Percentiles rank a stretch among this genome's conserved stretches.
These are phyloP conservation scores for Limonium bicolor DNA, from an alignment of 148 eudicot genomes.

Conservation along the genomic window DNA sequence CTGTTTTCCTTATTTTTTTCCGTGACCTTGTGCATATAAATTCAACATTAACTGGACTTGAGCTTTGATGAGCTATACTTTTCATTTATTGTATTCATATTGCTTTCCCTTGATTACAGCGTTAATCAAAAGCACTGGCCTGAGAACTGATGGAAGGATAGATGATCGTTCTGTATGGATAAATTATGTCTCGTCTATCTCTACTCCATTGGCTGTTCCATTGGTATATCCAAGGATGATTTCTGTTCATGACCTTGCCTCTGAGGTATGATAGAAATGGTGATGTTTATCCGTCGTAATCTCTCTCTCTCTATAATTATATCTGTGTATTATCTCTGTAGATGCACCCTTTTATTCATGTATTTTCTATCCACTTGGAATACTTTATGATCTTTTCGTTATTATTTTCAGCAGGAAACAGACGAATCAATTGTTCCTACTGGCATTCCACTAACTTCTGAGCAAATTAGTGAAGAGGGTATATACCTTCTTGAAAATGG, in stretches of 20 bases:
- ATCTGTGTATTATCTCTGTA: too few relatives aligned
- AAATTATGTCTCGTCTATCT: conserved; percentile 65
- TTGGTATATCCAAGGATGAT: conserved; percentile 92
- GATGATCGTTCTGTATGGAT: conserved; percentile 91
- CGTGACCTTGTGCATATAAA: too few relatives aligned
- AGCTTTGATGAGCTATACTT: too few relatives aligned
- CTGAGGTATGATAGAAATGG: conserved; percentile 56
- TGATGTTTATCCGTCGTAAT: background rate
- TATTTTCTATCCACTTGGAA: too few relatives aligned
- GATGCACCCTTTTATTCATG: too few relatives aligned
- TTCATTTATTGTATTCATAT: too few relatives aligned
- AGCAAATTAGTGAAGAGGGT: conserved; percentile 67
- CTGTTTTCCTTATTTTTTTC: background rate
- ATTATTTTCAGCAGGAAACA: conserved; percentile 34
- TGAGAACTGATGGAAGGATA: conserved; percentile 71
- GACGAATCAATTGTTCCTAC: conserved; percentile 52
- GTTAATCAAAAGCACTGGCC: conserved; percentile 67
- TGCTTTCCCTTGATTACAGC: conserved; percentile 50
- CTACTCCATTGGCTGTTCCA: conserved; percentile 80
- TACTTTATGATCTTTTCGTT: too few relatives aligned
- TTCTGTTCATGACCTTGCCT: conserved; percentile 64
- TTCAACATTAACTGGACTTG: too few relatives aligned
- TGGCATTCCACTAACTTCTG: conserved; percentile 74
- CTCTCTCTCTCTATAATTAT: too few relatives aligned
- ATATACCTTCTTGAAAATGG: conserved; percentile 95